Evolutionary conservation across 148 eudicot genomes (phyloP).

Genomic region (Suaeda aralocaspica): DNA sequence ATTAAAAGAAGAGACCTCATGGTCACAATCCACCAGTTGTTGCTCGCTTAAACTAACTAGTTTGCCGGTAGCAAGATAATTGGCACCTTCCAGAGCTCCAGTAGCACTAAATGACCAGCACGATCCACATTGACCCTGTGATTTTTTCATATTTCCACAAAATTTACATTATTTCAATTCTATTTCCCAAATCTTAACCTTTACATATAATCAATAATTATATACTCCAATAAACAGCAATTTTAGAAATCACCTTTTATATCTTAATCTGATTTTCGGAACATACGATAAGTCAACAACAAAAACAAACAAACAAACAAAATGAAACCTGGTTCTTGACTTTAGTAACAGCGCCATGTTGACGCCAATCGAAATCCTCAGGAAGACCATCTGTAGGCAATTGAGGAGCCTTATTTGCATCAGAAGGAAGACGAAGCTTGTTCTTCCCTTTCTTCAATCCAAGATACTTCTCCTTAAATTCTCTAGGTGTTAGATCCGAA

Average conservation of each 20-base stretch:
- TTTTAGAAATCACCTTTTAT: no score
- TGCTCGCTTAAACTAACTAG: conserved; percentile 88
- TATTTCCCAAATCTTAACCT: no score
- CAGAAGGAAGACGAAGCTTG: conserved; percentile 44
- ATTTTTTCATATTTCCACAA: no score
- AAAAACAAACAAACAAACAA: background rate
- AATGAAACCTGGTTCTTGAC: conserved; percentile 69
- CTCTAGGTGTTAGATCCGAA: conserved; percentile 73
- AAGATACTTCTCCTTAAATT: conserved; percentile 45
- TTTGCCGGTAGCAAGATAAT: conserved; percentile 67
- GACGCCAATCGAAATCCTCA: conserved; percentile 74
- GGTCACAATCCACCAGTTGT: conserved; percentile 87
- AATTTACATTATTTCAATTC: no score
- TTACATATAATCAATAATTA: no score
- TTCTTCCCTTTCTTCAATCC: conserved; percentile 46
- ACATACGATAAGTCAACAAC: background rate
- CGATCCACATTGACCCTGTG: conserved; percentile 83
- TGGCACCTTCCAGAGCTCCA: conserved; percentile 88
- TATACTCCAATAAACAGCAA: no score
- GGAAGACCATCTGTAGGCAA: conserved; percentile 68
- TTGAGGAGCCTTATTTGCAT: conserved; percentile 68
- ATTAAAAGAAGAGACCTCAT: conserved; percentile 48
- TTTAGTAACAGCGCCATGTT: conserved; percentile 69
- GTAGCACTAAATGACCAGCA: conserved; percentile 88
- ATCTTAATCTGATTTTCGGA: no score